Percentiles rank a stretch among this genome's conserved stretches.
Evolutionary conservation across 305 asterid genomes (phyloP).

Genomic region (Petunia hybrid): DNA sequence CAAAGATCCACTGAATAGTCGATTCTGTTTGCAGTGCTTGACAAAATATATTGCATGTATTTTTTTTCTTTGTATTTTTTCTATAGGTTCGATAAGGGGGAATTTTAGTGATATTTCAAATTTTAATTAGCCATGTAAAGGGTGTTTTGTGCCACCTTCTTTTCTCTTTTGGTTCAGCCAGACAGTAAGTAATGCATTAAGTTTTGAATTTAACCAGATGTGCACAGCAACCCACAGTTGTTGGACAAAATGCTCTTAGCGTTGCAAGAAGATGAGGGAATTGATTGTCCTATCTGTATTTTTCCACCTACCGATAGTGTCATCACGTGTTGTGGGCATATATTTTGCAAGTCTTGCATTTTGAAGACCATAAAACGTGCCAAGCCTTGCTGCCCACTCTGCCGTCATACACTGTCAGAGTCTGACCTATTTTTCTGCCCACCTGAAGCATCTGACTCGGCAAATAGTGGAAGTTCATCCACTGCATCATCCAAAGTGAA

Average conservation of each 20-base stretch:
- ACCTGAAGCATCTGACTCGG: conserved; percentile 54
- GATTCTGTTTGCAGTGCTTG: neutral
- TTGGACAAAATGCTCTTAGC: conserved; percentile 69
- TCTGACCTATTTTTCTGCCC: conserved; percentile 78
- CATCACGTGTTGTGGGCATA: conserved; percentile 85
- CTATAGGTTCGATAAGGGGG: neutral
- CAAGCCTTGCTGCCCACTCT: conserved; percentile 81
- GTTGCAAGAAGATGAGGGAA: conserved; percentile 85
- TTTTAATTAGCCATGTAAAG: conserved; percentile 9
- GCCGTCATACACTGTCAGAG: conserved; percentile 80
- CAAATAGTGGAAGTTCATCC: conserved; percentile 41
- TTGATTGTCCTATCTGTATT: conserved; percentile 94
- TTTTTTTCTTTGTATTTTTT: neutral
- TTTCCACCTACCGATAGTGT: conserved; percentile 68
- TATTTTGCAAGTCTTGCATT: conserved; percentile 84
- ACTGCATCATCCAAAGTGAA: conserved; percentile 70
- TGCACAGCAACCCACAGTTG: conserved; percentile 74
- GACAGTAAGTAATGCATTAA: conserved; percentile 2
- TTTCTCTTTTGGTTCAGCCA: conserved; percentile 13
- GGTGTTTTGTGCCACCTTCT: neutral
- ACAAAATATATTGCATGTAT: conserved; percentile 1
- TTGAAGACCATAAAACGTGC: conserved; percentile 63
- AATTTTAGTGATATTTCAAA: neutral
- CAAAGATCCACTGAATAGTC: neutral
- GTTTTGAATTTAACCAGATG: conserved; percentile 58